Evolutionary conservation across 441 rosid genomes (phyloP), one percentile per base, ranked within the genome.

Genomic region (Pelargonium fulgidum): DNA sequence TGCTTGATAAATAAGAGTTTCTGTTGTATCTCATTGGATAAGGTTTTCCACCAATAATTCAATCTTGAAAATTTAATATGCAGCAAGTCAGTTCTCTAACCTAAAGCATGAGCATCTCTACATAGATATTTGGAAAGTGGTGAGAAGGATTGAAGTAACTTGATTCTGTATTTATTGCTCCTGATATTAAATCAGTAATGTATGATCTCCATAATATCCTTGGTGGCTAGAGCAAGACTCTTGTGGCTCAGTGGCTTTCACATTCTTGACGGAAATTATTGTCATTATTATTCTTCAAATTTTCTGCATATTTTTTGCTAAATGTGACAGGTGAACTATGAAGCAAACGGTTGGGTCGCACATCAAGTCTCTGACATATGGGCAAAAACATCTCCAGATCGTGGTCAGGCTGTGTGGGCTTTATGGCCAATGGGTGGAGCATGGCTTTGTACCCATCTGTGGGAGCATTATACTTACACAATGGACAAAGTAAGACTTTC

Each of bases 401-500:
- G 67, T 33, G 73, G 77, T 68, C 62, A 66, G 48, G 77, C 73
- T 42, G 77, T 65, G 36, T 70, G 77, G 77, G 67, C 73, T 65
- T 62, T 75, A 26, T 75, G 76, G 76, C 77, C 77, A 4, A 75
- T 75, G 77, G 77, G 77, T 44, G 77, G 77, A 59, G 73, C 77
- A 39, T 75, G 77, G 77, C 77, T 75, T 14, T 75, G 77, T 48
- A 75, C 74, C n/a, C 77, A 75, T 62, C 62, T 75, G 50, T 75
- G 77, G 77, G 77, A 75, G 73, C 77, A 75, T 70, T 75, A 70
- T 1, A 47, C 73, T 19, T 75, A 69, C 47, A 75, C 77, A 11
- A 24, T 75, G 77, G 77, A 75, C 77, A 75, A 26, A 33, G 77
- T 75, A 65, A 70, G 77, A 64, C 2, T 59, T 52, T 62, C 54